phyloP scores from a whole-genome alignment of 306 rosid species.

The Neltuma alba region DNA sequence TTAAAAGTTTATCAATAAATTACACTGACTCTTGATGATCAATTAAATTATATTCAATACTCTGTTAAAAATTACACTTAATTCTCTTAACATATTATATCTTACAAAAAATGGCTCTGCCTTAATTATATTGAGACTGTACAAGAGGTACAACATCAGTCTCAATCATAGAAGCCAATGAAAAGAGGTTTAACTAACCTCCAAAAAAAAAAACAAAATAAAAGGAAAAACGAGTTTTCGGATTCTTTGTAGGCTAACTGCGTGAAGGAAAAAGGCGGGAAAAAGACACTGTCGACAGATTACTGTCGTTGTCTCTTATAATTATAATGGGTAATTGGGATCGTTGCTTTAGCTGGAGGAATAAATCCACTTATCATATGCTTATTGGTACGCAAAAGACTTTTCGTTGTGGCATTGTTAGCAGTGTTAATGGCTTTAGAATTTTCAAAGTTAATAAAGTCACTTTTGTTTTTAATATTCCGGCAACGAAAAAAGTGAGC shows the following conservation, averaged over 20 bases:
- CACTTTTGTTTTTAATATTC: conserved; percentile 2
- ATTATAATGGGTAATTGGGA: background rate
- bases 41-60: background rate
- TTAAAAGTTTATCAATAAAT: background rate
- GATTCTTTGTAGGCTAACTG: background rate
- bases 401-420: background rate
- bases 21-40: background rate
- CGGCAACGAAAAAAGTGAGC: background rate
- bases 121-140: background rate
- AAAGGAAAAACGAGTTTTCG: background rate
- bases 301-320: background rate
- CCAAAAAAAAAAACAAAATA: background rate
- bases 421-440: background rate
- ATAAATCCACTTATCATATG: background rate
- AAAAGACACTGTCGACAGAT: background rate
- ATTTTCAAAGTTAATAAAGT: background rate
- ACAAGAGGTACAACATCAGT: background rate
- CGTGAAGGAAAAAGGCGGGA: background rate
- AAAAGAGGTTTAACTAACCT: background rate
- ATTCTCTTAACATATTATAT: background rate
- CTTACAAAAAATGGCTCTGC: background rate
- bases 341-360: background rate
- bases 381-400: background rate
- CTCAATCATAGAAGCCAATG: background rate
- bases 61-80: background rate